Percentiles rank a stretch among this genome's conserved stretches.
phyloP scores from a whole-genome alignment of 495 filamentous ascomycete genomes.

The Penicillium psychrofluorescens region DNA sequence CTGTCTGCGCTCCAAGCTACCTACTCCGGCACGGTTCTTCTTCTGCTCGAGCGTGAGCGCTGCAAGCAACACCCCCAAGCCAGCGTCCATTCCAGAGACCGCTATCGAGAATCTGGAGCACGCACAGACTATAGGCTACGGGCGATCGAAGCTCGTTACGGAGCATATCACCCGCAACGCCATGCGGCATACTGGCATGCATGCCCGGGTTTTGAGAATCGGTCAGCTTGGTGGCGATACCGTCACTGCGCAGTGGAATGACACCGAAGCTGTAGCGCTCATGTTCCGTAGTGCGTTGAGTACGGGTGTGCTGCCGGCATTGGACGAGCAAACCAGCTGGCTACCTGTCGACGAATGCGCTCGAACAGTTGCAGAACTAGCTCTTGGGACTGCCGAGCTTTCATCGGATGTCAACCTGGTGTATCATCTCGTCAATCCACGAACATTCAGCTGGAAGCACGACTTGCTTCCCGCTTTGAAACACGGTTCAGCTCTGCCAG shows the following conservation, averaged over 20 bases:
- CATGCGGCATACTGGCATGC: constrained; percentile 27
- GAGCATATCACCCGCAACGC: constrained; percentile 45
- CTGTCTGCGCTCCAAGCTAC: constrained; percentile 31
- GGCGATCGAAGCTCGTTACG: constrained; percentile 55
- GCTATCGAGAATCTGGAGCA: constrained; percentile 39
- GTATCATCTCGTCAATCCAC: constrained; percentile 46
- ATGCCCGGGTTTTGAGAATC: constrained; percentile 42
- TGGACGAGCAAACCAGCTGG: constrained; percentile 51
- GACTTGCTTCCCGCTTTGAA: constrained; percentile 46
- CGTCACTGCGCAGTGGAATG: constrained; percentile 52
- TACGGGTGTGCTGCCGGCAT: constrained; percentile 43
- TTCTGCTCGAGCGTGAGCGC: constrained; percentile 58
- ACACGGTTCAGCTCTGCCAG: constrained; percentile 20
- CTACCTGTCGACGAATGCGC: constrained; percentile 31
- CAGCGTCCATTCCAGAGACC: constrained; percentile 37
- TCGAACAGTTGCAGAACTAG: constrained; percentile 19
- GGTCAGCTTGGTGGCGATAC: constrained; percentile 59
- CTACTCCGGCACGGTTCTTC: constrained; percentile 32
- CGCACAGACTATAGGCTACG: constrained; percentile 51
- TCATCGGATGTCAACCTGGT: constrained; percentile 22
- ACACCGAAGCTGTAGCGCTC: constrained; percentile 55
- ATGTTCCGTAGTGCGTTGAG: constrained; percentile 47
- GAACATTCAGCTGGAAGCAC: constrained; percentile 43
- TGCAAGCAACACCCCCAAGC: constrained; percentile 25
- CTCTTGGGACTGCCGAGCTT: background rate